A percentile compares a stretch with the other conserved stretches of the same genome.
phyloP scores from a whole-genome alignment of 1,284 basidiomycete species.

The Leccinum griseonigrum region DNA sequence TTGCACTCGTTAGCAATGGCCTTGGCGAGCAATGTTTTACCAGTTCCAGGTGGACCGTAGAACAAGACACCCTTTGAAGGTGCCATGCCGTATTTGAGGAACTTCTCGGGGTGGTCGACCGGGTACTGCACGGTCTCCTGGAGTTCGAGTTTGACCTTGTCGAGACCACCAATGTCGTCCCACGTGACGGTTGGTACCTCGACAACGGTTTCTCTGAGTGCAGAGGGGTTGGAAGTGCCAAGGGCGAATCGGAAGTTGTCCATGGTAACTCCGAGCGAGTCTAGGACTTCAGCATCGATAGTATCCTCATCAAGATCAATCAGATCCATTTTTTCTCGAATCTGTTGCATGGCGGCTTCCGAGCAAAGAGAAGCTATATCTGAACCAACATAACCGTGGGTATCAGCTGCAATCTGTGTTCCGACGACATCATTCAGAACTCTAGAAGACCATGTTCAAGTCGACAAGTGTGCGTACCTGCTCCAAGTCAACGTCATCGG shows the following conservation, averaged over 20 bases:
- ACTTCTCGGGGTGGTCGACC: slow-evolving; percentile 99
- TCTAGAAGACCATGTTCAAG: neutral
- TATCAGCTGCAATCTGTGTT: slow-evolving; percentile 90
- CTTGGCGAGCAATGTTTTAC: slow-evolving; percentile 94
- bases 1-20: slow-evolving; percentile 99
- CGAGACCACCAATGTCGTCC: slow-evolving; percentile 99
- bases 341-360: slow-evolving; percentile 91
- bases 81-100: slow-evolving; percentile 99
- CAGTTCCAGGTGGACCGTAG: slow-evolving; percentile 96
- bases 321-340: slow-evolving; percentile 88
- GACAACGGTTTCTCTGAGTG: slow-evolving; percentile 85
- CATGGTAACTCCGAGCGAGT: slow-evolving; percentile 87
- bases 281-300: slow-evolving; percentile 86
- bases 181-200: slow-evolving; percentile 94
- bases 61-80: slow-evolving; percentile 98
- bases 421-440: slow-evolving; percentile 6
- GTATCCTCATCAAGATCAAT: slow-evolving; percentile 86
- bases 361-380: slow-evolving; percentile 94
- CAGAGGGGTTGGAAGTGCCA: slow-evolving; percentile 83
- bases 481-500: slow-evolving; percentile 97
- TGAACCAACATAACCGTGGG: slow-evolving; percentile 98
- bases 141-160: slow-evolving; percentile 98
- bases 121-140: slow-evolving; percentile 99
- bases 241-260: slow-evolving; percentile 91
- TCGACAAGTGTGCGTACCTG: slow-evolving; percentile 51